Percentiles rank a stretch among this genome's conserved stretches.
Conservation (phyloP, 2,329 filamentous ascomycete genomes). For the Fonsecaea pedrosoi region DNA sequence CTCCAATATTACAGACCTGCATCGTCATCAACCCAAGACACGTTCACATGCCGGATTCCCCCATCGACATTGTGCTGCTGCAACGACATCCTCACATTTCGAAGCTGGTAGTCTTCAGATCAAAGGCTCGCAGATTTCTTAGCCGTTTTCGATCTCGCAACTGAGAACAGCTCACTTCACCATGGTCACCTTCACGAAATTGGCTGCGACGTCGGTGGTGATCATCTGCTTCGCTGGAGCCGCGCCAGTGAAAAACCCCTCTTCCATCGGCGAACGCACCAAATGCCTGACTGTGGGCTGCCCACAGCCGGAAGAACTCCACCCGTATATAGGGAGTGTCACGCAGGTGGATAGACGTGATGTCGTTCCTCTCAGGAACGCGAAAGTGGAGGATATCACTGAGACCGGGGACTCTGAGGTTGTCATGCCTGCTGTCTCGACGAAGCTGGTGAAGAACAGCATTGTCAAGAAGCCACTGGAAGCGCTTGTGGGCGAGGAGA, state of each 20-base stretch:
- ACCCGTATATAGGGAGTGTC: not conserved
- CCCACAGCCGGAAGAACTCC: not conserved
- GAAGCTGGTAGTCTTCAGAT: not conserved
- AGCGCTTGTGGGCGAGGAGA: not conserved
- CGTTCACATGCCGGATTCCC: not conserved
- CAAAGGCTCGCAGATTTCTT: not conserved
- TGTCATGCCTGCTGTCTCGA: not conserved
- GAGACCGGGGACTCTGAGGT: not conserved
- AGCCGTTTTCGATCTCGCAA: not conserved
- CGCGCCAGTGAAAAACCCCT: not conserved
- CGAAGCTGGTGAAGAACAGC: not conserved
- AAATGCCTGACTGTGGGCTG: conserved; percentile 1
- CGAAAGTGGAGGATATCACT: not conserved
- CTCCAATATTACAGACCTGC: not conserved
- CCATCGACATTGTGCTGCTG: not conserved
- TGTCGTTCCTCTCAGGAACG: not conserved
- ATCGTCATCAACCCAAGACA: not conserved
- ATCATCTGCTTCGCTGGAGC: not conserved
- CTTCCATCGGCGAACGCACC: not conserved
- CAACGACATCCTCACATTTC: not conserved
- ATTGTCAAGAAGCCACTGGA: not conserved
- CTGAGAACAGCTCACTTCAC: not conserved
- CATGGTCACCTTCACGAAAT: not conserved
- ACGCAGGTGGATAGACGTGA: not conserved
- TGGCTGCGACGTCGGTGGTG: not conserved